Conservation (phyloP, 2,329 filamentous ascomycete genomes). For the Cercospora berteroae region DNA sequence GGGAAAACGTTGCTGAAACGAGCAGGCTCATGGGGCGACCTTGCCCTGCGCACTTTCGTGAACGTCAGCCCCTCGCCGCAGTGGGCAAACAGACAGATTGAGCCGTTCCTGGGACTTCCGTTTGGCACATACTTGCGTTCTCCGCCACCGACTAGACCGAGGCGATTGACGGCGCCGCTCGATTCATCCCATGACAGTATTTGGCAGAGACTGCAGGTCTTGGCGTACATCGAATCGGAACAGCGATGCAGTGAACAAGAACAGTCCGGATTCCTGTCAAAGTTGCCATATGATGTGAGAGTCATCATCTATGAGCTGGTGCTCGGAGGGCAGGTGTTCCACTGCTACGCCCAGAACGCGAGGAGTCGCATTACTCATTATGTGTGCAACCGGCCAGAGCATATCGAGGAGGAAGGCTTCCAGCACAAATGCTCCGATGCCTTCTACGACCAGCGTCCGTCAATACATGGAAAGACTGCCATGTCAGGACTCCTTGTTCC, state of each 20-base stretch:
- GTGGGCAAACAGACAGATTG: conserved; percentile 35
- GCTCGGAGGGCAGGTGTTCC: conserved; percentile 32
- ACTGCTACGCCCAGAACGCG: conserved; percentile 30
- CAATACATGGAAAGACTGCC: conserved; percentile 24
- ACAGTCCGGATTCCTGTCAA: conserved; percentile 28
- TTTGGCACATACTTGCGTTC: conserved; percentile 35
- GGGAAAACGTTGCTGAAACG: conserved; percentile 12
- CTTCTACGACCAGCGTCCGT: conserved; percentile 19
- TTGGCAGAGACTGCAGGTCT: conserved; percentile 30
- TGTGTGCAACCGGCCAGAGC: conserved; percentile 30
- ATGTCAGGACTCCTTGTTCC: conserved; percentile 32
- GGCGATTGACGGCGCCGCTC: conserved; percentile 32
- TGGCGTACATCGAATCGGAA: conserved; percentile 26
- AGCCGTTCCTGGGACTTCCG: conserved; percentile 35
- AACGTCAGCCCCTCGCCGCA: conserved; percentile 34
- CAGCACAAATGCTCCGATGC: conserved; percentile 32
- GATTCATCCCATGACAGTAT: conserved; percentile 26
- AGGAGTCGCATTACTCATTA: conserved; percentile 31
- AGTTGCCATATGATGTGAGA: conserved; percentile 35
- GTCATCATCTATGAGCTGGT: conserved; percentile 38
- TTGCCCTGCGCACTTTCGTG: conserved; percentile 32
- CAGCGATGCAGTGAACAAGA: conserved; percentile 30
- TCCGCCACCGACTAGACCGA: conserved; percentile 28
- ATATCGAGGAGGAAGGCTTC: conserved; percentile 26
- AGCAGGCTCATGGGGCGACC: conserved; percentile 34